These are phyloP conservation scores for Ceratocystis ficicola DNA, from an alignment of 2,329 filamentous ascomycete species.

Conservation along the genomic window DNA sequence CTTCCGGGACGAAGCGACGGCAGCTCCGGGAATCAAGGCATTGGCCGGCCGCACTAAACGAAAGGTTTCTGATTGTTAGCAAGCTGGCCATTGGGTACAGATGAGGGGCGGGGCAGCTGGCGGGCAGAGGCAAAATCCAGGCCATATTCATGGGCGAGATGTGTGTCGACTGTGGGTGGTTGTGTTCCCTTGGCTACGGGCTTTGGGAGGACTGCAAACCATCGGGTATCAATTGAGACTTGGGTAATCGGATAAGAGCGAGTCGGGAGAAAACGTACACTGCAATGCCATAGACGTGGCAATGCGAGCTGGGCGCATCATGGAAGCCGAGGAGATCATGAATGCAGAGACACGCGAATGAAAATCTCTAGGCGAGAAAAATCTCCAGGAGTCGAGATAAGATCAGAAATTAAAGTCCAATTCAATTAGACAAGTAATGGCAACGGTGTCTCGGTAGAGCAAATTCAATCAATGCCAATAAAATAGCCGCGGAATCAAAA, in stretches of 20 bases:
- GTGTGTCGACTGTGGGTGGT: neutral
- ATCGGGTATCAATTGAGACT: neutral
- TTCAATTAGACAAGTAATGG: neutral
- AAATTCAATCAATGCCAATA: neutral
- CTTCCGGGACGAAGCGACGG: constrained; percentile 54
- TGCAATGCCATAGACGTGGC: constrained; percentile 42
- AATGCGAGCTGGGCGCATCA: constrained; percentile 40
- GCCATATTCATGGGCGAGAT: neutral
- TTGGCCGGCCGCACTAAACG: constrained; percentile 51
- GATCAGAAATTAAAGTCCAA: neutral
- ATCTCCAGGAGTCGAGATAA: neutral
- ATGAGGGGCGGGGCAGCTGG: constrained; percentile 11
- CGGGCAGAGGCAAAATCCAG: neutral
- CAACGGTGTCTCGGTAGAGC: neutral
- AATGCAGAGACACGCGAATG: neutral
- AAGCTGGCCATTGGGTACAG: neutral
- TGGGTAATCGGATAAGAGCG: constrained; percentile 11
- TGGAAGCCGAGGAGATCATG: constrained; percentile 26
- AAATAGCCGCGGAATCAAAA: neutral
- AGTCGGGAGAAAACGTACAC: constrained; percentile 32
- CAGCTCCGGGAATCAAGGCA: constrained; percentile 49
- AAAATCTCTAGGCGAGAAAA: neutral
- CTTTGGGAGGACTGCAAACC: neutral
- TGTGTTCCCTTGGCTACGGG: neutral
- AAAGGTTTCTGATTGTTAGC: constrained; percentile 13